Base-by-base conservation (phyloP, 2,329 filamentous ascomycete genomes). In the Fusarium anthophilum region DNA sequence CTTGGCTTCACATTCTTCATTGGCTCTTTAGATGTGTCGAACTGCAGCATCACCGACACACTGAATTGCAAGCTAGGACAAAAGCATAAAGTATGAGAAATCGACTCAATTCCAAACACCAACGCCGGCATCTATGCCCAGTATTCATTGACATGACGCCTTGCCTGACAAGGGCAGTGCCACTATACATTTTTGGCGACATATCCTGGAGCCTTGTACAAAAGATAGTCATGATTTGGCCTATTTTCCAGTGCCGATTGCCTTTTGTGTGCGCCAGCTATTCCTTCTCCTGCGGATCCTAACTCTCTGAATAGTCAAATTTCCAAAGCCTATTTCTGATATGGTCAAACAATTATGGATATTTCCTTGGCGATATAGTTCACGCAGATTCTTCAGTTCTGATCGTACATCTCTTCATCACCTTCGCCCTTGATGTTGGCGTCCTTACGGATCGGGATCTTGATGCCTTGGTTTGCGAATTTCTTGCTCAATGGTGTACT, bases 391-490 rank as follows among this genome's bases (percentile, higher is more conserved):
- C 24, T 65, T 58, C 35, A 66, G 32, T 41, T 53, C 55, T 77
- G 82, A 32, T 82, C 81, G 37, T 74, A 81, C 44, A 82, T 80
- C 32, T 88, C 86, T n/a, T 89, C 87, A 20, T 88, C 87, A 37
- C 87, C 87, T 51, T 89, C 86, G 41, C 86, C 87, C 72, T 85
- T 86, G 45, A 84, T 81, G 63, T 86, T 87, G 2, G 92, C 91
- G 79, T 98, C 96, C 83, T 98, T 98, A 28, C 96, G 87, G 62
- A 98, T 98, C 0, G 96, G 96, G 30, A 98, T 98, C 83, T 98
- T 98, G 83, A 98, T 97, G 30, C 96, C 96, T 80, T 99, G 96
- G 4, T 90, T 88, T 8, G 96, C 96, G 84, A 99, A 98, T 70
- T 91, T 94, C 82, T 97, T 98, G 87, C 95, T 98, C 24, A 98